Evolutionary conservation across 768 basidiomycete species (phyloP), one percentile per base, ranked within the genome.

Genomic region (Cyathus striatus): DNA sequence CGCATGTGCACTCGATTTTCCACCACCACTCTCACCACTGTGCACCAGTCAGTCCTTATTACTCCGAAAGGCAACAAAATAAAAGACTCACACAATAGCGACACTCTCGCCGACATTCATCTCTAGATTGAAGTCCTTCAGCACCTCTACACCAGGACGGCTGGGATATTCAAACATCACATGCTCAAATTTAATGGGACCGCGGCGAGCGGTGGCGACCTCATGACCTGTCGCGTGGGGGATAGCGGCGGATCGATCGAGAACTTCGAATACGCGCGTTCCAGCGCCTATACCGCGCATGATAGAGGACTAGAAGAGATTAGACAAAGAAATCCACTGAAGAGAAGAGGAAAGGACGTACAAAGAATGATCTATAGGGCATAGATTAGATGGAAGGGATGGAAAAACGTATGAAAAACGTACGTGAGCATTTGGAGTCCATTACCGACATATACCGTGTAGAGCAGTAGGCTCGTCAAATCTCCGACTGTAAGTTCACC

Each of bases 261-360:
- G 70, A 13, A 98, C 78, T 49, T 94, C 91, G 60, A 98, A 98
- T n/a, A 97, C 85, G 17, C 95, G 86, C 0, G 79, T 77, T 14
- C 91, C 90, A 1, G 95, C 94, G 44, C 95, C 95, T 40, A 97
- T 82, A 42, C 90, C 95, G 41, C 91, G 90, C 95, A 98, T 98
- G 43, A 98, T 83, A 30, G 91, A 93, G 7, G 90, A 79, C 88
- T 90, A 30, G 7, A 30, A 30, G 9, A 7, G 48, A 30, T 9
- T 14, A 20, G 36, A 25, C 20, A 25, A 16, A 40, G 20, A 47
- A 17, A 48, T 45, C n/a, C n/a, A n/a, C n/a, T n/a, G n/a, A n/a
- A n/a, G n/a, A 38, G 42, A 35, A 48, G 53, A 47, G 30, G 34
- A 7, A n/a, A 62, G n/a, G 27, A 30, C 27, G 9, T 9, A 30